Evolutionary conservation across 1,284 basidiomycete species (phyloP).

Genomic region (Athelia psychrophila): DNA sequence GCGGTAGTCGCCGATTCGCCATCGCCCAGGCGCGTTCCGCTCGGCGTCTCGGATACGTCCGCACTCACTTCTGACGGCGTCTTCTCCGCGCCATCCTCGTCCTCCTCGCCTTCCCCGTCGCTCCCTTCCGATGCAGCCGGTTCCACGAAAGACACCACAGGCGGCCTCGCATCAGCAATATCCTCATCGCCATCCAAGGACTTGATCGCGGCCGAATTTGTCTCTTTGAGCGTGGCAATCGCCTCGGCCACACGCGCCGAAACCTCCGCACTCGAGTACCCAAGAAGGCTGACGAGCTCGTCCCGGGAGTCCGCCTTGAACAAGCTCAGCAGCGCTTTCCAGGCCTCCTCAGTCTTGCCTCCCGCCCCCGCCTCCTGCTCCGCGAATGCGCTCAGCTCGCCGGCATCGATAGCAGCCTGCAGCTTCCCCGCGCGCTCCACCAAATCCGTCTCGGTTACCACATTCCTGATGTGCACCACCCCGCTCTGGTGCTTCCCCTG

Average conservation of each 20-base stretch:
- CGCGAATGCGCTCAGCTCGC: slow-evolving; percentile 64
- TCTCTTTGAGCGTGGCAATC: slow-evolving; percentile 67
- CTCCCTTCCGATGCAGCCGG: slow-evolving; percentile 51
- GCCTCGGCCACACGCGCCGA: slow-evolving; percentile 80
- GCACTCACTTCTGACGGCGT: slow-evolving; percentile 76
- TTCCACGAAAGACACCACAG: slow-evolving; percentile 78
- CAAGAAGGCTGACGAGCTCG: slow-evolving; percentile 88
- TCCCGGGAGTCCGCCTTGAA: slow-evolving; percentile 90
- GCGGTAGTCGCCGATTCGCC: slow-evolving; percentile 80
- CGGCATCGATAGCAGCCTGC: slow-evolving; percentile 64
- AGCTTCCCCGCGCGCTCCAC: slow-evolving; percentile 78
- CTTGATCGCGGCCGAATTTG: slow-evolving; percentile 29
- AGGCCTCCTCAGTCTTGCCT: slow-evolving; percentile 49
- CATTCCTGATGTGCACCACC: slow-evolving; percentile 72
- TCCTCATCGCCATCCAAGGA: slow-evolving; percentile 35
- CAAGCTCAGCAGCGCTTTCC: slow-evolving; percentile 88
- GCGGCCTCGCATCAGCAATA: slow-evolving; percentile 45
- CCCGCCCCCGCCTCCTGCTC: slow-evolving; percentile 51
- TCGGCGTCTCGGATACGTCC: slow-evolving; percentile 63
- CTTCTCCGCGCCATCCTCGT: slow-evolving; percentile 42
- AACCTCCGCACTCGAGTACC: slow-evolving; percentile 91
- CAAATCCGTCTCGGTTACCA: slow-evolving; percentile 79
- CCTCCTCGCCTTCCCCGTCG: slow-evolving; percentile 42
- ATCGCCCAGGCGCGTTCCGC: slow-evolving; percentile 57
- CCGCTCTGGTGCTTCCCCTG: slow-evolving; percentile 78